Percentiles rank a stretch among this genome's conserved stretches.
Conservation (phyloP, 164 flowering plant genomes). For the Aristolochia fimbriata region DNA sequence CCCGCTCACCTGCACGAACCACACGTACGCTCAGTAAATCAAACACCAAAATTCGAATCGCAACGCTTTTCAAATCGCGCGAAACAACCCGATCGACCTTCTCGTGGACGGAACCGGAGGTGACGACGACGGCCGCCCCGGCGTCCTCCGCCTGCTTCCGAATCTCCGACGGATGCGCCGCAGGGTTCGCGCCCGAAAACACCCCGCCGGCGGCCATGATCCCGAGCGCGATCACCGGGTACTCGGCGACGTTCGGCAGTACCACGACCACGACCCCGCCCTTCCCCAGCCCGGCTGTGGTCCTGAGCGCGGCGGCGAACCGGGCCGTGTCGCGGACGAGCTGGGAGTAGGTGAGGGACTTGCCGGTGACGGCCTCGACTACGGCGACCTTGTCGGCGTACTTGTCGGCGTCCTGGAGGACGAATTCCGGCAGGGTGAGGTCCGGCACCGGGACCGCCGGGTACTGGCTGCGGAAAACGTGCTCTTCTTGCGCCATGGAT, state of each 20-base stretch:
- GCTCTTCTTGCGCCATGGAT: constrained; percentile 23
- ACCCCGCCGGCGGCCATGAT: constrained; percentile 94
- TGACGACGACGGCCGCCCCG: constrained; percentile 63
- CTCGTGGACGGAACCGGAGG: constrained; percentile 43
- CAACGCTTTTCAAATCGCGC: no score
- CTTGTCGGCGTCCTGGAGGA: constrained; percentile 55
- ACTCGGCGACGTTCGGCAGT: constrained; percentile 85
- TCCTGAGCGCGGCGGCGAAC: constrained; percentile 70
- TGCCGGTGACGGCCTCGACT: constrained; percentile 65
- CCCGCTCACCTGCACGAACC: constrained; percentile 64
- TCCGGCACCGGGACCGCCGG: constrained; percentile 61
- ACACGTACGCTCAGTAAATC: no score
- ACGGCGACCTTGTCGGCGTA: constrained; percentile 75
- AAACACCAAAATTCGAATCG: no score
- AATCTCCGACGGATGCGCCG: constrained; percentile 59
- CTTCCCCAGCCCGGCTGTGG: constrained; percentile 56
- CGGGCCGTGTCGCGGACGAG: constrained; percentile 46
- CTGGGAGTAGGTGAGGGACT: constrained; percentile 48
- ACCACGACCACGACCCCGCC: constrained; percentile 73
- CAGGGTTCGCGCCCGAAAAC: constrained; percentile 85
- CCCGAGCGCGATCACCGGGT: constrained; percentile 67
- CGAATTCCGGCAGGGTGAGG: constrained; percentile 75
- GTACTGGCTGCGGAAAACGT: constrained; percentile 54
- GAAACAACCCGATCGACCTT: constrained; percentile 38
- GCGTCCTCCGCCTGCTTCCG: constrained; percentile 72